Percentiles rank a stretch among this genome's conserved stretches.
These are phyloP conservation scores for Xylaria flabelliformis DNA, from an alignment of 495 filamentous ascomycete genomes.

Conservation along the genomic window DNA sequence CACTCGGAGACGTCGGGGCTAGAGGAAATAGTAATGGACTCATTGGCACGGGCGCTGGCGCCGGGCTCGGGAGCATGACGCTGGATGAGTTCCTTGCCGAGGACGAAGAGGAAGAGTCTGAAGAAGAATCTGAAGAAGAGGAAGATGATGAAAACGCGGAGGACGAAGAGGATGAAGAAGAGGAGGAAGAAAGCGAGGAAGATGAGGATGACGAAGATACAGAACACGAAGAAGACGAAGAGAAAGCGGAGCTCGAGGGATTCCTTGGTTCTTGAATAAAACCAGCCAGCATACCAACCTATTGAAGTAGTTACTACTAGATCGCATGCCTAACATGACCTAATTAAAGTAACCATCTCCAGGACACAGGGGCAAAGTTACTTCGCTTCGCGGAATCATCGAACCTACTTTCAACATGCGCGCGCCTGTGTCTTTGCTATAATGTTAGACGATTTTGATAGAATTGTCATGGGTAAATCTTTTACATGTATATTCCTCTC, in stretches of 20 bases:
- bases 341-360: not conserved
- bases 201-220: constrained; percentile 51
- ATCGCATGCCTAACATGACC: not conserved
- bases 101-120: constrained; percentile 48
- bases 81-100: constrained; percentile 91
- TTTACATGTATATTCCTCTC: not conserved
- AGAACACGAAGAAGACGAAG: constrained; percentile 39
- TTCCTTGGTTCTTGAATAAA: constrained; percentile 36
- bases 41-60: constrained; percentile 57
- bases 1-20: constrained; percentile 61
- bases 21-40: constrained; percentile 57
- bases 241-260: constrained; percentile 42
- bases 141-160: constrained; percentile 49
- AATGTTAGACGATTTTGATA: not conserved
- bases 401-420: not conserved
- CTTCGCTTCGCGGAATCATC: not conserved
- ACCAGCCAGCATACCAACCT: not conserved
- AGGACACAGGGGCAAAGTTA: not conserved
- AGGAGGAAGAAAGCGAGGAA: constrained; percentile 44
- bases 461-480: not conserved
- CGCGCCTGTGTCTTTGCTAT: not conserved
- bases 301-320: not conserved
- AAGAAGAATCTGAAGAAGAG: constrained; percentile 41
- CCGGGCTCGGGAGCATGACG: constrained; percentile 65
- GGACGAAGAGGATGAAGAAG: constrained; percentile 29